Evolutionary conservation across 345 rosid genomes (phyloP).

Genomic region (Brassica cretica): DNA sequence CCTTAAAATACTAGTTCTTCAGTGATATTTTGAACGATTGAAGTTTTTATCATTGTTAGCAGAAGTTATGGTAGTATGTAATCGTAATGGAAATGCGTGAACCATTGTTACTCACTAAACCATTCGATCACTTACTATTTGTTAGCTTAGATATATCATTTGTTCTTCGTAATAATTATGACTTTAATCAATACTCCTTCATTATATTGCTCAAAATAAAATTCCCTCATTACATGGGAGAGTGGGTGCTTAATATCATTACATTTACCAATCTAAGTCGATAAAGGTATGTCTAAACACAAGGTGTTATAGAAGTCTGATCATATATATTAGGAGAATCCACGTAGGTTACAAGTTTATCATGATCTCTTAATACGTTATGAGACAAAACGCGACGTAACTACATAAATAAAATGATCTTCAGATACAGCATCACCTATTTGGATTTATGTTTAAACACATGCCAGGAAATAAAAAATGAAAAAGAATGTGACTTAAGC

Average conservation of each 20-base stretch:
- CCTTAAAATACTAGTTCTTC: constrained; percentile 20
- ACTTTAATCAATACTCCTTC: neutral
- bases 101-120: neutral
- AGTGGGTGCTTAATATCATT: neutral
- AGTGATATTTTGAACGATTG: neutral
- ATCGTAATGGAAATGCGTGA: neutral
- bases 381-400: constrained; percentile 25
- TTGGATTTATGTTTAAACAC: constrained; percentile 28
- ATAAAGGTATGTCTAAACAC: neutral
- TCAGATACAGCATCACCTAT: constrained; percentile 14
- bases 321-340: constrained; percentile 21
- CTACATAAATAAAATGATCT: constrained; percentile 4
- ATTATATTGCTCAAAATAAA: too few species aligned
- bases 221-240: neutral
- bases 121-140: neutral
- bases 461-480: neutral
- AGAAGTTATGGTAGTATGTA: constrained; percentile 12
- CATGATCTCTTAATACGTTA: constrained; percentile 11
- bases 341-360: constrained; percentile 25
- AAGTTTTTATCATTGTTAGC: neutral
- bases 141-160: neutral
- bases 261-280: neutral
- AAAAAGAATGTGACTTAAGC: constrained; percentile 31
- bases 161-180: neutral
- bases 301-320: neutral